A percentile compares a stretch with the other conserved stretches of the same genome.
Evolutionary conservation across 352 stramenopile species (phyloP).

Genomic region (Globisporangium camurandrum): DNA sequence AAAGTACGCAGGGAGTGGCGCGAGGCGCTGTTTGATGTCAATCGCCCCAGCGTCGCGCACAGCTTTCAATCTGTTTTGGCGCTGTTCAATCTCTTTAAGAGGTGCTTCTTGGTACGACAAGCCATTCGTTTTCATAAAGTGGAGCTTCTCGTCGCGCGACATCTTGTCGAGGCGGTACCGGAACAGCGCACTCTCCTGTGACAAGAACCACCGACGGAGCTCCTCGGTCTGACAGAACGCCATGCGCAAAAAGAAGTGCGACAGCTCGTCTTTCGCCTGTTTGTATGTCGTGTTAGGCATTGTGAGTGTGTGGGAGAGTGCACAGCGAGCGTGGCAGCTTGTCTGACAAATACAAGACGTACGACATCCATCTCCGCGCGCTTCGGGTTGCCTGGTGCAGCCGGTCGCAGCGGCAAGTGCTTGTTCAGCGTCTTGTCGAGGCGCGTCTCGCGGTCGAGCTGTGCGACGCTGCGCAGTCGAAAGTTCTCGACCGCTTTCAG

Average conservation of each 20-base stretch:
- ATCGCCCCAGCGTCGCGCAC: slow-evolving; percentile 49
- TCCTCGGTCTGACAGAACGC: slow-evolving; percentile 98
- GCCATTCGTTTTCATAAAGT: slow-evolving; percentile 85
- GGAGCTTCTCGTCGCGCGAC: slow-evolving; percentile 76
- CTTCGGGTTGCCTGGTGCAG: slow-evolving; percentile 26
- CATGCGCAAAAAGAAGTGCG: slow-evolving; percentile 97
- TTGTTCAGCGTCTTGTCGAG: slow-evolving; percentile 85
- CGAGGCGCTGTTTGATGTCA: slow-evolving; percentile 36
- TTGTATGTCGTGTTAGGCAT: background rate
- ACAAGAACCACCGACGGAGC: slow-evolving; percentile 96
- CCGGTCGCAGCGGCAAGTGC: slow-evolving; percentile 61
- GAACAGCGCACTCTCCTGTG: slow-evolving; percentile 94
- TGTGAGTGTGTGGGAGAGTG: background rate
- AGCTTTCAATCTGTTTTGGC: slow-evolving; percentile 55
- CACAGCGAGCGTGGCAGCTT: background rate
- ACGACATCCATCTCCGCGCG: slow-evolving; percentile 56
- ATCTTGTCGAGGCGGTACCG: slow-evolving; percentile 88
- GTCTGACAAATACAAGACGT: slow-evolving; percentile 3
- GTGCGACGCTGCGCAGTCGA: slow-evolving; percentile 59
- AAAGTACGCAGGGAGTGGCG: slow-evolving; percentile 84
- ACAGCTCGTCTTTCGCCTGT: slow-evolving; percentile 89
- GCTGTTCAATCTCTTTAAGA: slow-evolving; percentile 51
- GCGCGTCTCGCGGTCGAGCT: slow-evolving; percentile 62
- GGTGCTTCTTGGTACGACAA: slow-evolving; percentile 70
- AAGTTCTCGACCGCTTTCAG: slow-evolving; percentile 86